Conservation (phyloP, 371 early-diverging fungal species). For the Saksenaea vasiformis region DNA sequence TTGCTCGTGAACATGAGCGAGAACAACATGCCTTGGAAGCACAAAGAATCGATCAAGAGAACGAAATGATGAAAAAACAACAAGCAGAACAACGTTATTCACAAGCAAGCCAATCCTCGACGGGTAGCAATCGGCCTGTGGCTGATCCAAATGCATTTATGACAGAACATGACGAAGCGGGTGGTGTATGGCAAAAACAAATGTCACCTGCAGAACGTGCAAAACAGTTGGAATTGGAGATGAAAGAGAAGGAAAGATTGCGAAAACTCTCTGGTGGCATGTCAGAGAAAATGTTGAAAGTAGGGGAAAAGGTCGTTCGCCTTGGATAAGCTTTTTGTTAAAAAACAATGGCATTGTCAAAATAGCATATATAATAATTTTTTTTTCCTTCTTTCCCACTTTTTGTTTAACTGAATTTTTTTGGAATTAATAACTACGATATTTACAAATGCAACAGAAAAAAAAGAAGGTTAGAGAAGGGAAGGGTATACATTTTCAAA, state of each 20-base stretch:
- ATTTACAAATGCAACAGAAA: neutral
- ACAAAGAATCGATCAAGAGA: neutral
- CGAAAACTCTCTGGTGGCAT: slow-evolving; percentile 6
- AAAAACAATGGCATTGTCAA: neutral
- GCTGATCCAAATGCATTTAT: slow-evolving; percentile 35
- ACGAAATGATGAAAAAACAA: neutral
- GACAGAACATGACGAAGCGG: slow-evolving; percentile 1
- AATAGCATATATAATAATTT: neutral
- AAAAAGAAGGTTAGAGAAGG: neutral
- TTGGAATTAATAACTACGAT: neutral
- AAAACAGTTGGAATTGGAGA: slow-evolving; percentile 28
- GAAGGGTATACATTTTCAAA: neutral
- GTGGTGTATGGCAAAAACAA: slow-evolving; percentile 20
- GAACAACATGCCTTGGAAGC: neutral
- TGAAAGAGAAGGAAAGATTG: slow-evolving; percentile 19
- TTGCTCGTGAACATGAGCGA: neutral
- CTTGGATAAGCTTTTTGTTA: neutral
- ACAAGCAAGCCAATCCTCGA: neutral
- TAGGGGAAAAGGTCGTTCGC: slow-evolving; percentile 19
- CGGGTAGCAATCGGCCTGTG: slow-evolving; percentile 11
- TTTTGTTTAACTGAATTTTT: neutral
- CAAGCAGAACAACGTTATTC: neutral
- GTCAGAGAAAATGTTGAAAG: slow-evolving; percentile 16
- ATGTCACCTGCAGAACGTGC: slow-evolving; percentile 32
- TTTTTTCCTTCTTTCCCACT: neutral